Evolutionary conservation across 108 stramenopile species (phyloP), one percentile per base, ranked within the genome.

Genomic region (Epipyxis sp.): DNA sequence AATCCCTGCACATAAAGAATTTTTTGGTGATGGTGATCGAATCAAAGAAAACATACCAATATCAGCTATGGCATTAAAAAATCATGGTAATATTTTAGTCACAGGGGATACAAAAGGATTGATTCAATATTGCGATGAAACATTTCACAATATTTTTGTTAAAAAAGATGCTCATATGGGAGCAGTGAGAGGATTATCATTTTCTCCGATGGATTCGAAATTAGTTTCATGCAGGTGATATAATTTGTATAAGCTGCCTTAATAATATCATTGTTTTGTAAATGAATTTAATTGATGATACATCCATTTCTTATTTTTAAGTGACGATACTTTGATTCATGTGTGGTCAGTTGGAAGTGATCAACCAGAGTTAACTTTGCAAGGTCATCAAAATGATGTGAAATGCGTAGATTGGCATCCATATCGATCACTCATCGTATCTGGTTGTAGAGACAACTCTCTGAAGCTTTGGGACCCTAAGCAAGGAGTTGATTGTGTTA

Each of bases 21-120:
- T 65, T 25, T 37, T 32, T 32, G 35, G 61, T 65, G 61, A 65
- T 37, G 61, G 61, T 65, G 61, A 65, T 29, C 61, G 61, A 16
- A 65, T 65, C 61, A 65, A 65, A 65, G 61, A 74, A 54, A 37
- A 74, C 10, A 74, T 54, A 29, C 71, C 71, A 29, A 74, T 74
- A 6, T 43, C 46, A 10, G n/a, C 71, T 39, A 74, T 74, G 71
- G 71, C 71, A 35, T 74, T 37, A 42, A 74, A 57, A 27, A 13
- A 27, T 6, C 27, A 74, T 74, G 71, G 71, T 39, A 46, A 74
- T 39, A 6, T 74, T 10, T 42, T 74, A 29, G 71, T 37, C 46
- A 54, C 50, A 39, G 71, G 71, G 10, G 71, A 74, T 25, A 46
- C 6, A 6, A 27, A 32, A 27, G 71, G 71, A 27, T 29, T 74